These are phyloP conservation scores for Quercus ilex DNA, from an alignment of 306 rosid genomes.

Conservation along the genomic window DNA sequence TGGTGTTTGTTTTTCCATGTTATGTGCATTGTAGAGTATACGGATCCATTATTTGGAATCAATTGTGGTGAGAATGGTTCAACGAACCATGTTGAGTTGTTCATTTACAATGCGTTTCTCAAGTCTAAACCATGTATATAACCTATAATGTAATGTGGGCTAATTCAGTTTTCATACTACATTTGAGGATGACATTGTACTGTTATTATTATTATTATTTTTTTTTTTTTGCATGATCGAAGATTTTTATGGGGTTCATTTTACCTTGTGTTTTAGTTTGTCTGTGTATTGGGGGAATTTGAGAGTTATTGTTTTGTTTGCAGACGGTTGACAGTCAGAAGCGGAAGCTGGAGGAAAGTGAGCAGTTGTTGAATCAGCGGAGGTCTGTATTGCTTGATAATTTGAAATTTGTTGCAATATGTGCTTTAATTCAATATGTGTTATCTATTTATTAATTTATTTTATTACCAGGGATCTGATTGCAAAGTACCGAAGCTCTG, in stretches of 20 bases:
- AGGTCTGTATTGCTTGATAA: conserved; percentile 41
- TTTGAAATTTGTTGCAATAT: neutral
- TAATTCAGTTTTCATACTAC: too few species aligned
- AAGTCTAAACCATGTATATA: too few species aligned
- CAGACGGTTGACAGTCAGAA: conserved; percentile 87
- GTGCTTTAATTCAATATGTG: conserved; percentile 9
- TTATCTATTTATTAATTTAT: neutral
- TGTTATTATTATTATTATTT: too few species aligned
- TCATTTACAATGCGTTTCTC: too few species aligned
- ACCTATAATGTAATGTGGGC: too few species aligned
- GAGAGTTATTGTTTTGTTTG: conserved; percentile 20
- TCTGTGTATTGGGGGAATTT: conserved; percentile 15
- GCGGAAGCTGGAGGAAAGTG: conserved; percentile 75
- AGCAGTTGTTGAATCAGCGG: conserved; percentile 67
- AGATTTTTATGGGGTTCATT: neutral
- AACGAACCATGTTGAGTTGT: too few species aligned
- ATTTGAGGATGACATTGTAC: too few species aligned
- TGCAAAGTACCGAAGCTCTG: conserved; percentile 61
- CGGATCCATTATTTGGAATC: too few species aligned
- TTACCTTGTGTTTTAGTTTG: conserved; percentile 9
- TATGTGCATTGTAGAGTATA: too few species aligned
- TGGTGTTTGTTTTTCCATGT: too few species aligned
- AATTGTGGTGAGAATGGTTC: too few species aligned
- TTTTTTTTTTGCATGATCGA: neutral
- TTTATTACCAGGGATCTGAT: conserved; percentile 56